Percentiles rank a stretch among this genome's conserved stretches.
These are phyloP conservation scores for Vicia villosa DNA, from an alignment of 306 rosid species.

Conservation along the genomic window DNA sequence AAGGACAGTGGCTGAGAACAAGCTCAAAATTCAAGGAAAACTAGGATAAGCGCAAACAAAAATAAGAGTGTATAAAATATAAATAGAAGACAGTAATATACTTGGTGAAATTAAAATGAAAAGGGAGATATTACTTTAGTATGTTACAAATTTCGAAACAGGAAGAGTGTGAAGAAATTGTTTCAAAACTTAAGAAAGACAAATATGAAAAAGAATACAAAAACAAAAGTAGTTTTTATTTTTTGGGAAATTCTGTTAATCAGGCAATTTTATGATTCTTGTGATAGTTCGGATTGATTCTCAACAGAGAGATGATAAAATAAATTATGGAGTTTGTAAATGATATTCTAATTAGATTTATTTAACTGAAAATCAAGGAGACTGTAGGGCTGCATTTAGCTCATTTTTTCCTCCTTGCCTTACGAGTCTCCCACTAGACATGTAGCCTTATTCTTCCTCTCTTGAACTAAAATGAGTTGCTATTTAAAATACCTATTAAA, in stretches of 20 bases:
- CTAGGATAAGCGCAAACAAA: constrained; percentile 14
- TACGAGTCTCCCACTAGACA: constrained; percentile 27
- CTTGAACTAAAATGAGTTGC: background rate
- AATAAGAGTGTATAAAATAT: background rate
- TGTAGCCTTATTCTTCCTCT: constrained; percentile 26
- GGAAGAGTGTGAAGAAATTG: background rate
- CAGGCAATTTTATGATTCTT: background rate
- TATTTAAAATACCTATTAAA: background rate
- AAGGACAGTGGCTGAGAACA: constrained; percentile 11
- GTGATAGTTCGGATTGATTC: constrained; percentile 11
- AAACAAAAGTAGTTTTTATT: background rate
- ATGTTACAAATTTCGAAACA: constrained; percentile 12
- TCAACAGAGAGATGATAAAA: constrained; percentile 21
- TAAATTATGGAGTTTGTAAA: constrained; percentile 22
- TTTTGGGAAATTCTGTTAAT: background rate
- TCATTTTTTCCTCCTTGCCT: constrained; percentile 18
- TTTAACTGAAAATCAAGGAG: constrained; percentile 25
- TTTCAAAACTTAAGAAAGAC: background rate
- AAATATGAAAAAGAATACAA: constrained; percentile 10
- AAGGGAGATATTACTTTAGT: constrained; percentile 1
- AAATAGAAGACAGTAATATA: constrained; percentile 25
- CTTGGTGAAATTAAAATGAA: constrained; percentile 25
- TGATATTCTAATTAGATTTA: constrained; percentile 22
- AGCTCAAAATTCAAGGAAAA: constrained; percentile 33
- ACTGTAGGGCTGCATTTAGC: constrained; percentile 8